Base-by-base conservation (phyloP, 345 rosid species). In the Rhodomyrtus tomentosa region DNA sequence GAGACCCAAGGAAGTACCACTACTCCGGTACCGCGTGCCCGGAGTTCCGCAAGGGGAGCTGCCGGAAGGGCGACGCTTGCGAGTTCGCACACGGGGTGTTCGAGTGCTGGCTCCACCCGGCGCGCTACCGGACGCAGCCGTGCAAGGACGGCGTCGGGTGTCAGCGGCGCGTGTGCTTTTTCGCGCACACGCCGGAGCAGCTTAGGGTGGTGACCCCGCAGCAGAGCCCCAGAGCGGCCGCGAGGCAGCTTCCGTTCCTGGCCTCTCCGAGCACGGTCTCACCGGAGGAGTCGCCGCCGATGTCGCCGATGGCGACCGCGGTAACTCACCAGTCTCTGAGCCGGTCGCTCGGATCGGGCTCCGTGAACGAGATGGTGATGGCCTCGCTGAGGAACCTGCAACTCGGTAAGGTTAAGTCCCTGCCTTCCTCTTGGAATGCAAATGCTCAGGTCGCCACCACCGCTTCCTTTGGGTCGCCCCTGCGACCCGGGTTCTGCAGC, bases 71-170 rank as follows among this genome's bases (percentile, higher is more conserved):
- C 6, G 88, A 86, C 29, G 53, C 83, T 24, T 86, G 88, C 81
- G 84, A 83, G 72, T 83, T 42, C 55, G 88, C 88, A 9, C 88
- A 86, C 74, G 99, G 99, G 8, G 98, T 96, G 62, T 96, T 96
- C 27, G 99, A 96, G 95, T 94, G 98, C 88, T 96, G 99, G 99
- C 96, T 96, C 6, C 99, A 96, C 83, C 99, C 99, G 7, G 92
- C 95, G 13, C 92, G 98, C 21, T 96, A 96, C 85, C 89, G 99
- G 0, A 96, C 99, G 3, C 96, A 95, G 92, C 96, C 99, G 11
- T 96, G 99, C 29, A 96, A 96, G 88, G 99, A 96, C 82, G 98
- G 99, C 0, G 29, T 88, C 40, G 83, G 80, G 51, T 95, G 99
- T 55, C 86, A 92, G 88, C 89, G 99, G 62, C 91, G 93, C 52